Conservation (phyloP, 2,329 filamentous ascomycete species). For the Pezicula neosporulosa region DNA sequence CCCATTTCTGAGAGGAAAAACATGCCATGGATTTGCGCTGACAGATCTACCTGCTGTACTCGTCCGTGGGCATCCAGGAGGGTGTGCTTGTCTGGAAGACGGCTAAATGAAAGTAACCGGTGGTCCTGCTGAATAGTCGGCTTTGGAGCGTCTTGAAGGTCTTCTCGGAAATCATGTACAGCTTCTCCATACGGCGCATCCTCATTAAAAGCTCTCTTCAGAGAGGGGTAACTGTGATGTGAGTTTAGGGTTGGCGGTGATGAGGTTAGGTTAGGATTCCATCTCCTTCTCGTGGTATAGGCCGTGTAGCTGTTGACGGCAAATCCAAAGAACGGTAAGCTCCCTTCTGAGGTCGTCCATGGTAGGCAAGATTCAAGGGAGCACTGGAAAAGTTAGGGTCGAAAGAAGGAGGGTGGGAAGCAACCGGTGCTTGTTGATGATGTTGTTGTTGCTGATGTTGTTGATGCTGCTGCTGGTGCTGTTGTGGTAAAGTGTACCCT, state of each 20-base stretch:
- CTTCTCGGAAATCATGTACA: constrained; percentile 25
- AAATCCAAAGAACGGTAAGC: constrained; percentile 27
- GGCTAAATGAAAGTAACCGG: constrained; percentile 28
- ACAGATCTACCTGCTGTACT: constrained; percentile 44
- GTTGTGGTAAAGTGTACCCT: constrained; percentile 25
- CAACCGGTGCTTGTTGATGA: not conserved
- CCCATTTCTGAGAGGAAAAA: constrained; percentile 73
- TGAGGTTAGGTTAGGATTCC: constrained; percentile 18
- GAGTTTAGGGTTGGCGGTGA: constrained; percentile 24
- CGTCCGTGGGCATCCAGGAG: constrained; percentile 48
- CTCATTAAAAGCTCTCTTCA: constrained; percentile 28
- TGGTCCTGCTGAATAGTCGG: constrained; percentile 30
- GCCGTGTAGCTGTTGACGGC: constrained; percentile 18
- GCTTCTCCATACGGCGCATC: constrained; percentile 23
- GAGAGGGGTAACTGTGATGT: constrained; percentile 28
- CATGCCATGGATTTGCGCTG: constrained; percentile 80
- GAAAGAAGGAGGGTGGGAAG: constrained; percentile 20
- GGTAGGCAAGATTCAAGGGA: constrained; percentile 19
- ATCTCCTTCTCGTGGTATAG: constrained; percentile 16
- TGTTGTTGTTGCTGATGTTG: constrained; percentile 2
- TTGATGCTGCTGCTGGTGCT: not conserved
- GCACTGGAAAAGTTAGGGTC: constrained; percentile 21
- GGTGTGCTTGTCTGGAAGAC: constrained; percentile 34
- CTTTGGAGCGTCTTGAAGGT: constrained; percentile 23
- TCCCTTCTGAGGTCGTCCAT: constrained; percentile 22